Base-by-base conservation (phyloP, 1,284 basidiomycete genomes). In the Boletus subluridellus region DNA sequence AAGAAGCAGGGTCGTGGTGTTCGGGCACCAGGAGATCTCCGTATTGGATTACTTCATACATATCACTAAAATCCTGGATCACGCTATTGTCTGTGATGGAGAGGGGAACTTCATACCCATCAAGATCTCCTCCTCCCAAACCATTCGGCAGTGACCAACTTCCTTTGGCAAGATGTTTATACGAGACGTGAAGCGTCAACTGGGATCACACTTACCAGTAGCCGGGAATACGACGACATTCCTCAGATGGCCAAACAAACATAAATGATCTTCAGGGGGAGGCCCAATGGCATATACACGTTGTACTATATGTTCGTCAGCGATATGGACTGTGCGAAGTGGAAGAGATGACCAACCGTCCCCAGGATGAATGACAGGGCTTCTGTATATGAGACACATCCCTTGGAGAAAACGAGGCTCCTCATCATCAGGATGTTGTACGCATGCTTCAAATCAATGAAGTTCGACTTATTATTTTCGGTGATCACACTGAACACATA, bases 141-240 rank as follows among this genome's bases (percentile, higher is more conserved):
- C 80, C 83, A 8, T 86, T 87, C 17, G 89, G 80, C 51, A 90
- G 67, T 1, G 89, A 85, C 51, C 86, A 80, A 2, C 66, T 60
- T 4, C 88, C 87, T 90, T 60, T 12, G 37, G 38, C 12, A 56
- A 28, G 14, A 17, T 30, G 14, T 35, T 41, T 55, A 44, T 47
- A 17, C 37, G 2, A 32, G 35, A 26, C 10, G 30, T 7, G 35
- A 38, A 41, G 24, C 1, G 5, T 50, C 28, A 21, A 26, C 7
- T 5, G 26, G 15, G 26, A 52, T 52, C 24, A 71, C 77, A 70
- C 79, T 38, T 60, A 84, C 87, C 88, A 54, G 75, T 72, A n/a
- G 82, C 83, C 1, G 90, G 81, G 54, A 92, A 80, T 4, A 92
- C 89, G 2, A 92, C 85, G 10, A 86, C 84, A 65, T 92, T 92